Base-by-base conservation (phyloP, 352 stramenopile species). In the Achlya hypogyna region DNA sequence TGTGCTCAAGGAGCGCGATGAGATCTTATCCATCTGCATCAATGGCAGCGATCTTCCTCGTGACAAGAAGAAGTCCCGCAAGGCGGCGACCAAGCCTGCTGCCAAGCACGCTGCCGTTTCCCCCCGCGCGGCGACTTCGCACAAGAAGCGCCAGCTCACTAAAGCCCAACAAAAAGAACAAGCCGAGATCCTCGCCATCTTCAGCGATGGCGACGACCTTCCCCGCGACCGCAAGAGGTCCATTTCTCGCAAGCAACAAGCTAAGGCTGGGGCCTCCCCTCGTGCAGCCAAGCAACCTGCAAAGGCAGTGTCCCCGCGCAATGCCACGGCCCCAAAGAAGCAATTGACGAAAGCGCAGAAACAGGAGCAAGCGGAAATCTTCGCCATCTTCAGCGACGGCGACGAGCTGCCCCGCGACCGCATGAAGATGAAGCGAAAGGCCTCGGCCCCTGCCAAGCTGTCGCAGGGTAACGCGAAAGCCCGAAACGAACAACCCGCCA, bases 191-290 rank as follows among this genome's bases (percentile, higher is more conserved):
- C 8, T 56, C 25, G 49, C 49, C 31, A 56, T 56, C 2, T 56
- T 56, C 49, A 56, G 49, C 31, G 49, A 56, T 20, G 49, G 49
- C 49, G 49, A 56, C 8, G 49, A 56, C 12, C 49, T 56, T 56
- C 49, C 49, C 12, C 49, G 49, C 8, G 49, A 56, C 49, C 49
- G 49, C 31, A 56, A 56, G 31, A 35, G 18, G 8, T 12, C 6
- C 12, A 56, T 16, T 12, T 10, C 25, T 56, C 31, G 25, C 49
- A 56, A 56, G 29, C 49, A 54, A 54, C 49, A 56, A 56, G 31
- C 25, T n/a, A n/a, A 56, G 6, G 1, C 31, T 9, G 49, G 2
- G 14, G 12, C 38, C 38, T 45, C 38, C n/a, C 38, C 38, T 10
- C 38, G 38, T 18, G n/a, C 14, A 56, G 8, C 49, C 49, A 56